Evolutionary conservation across 116 monocot genomes (phyloP).

Genomic region (Thalassia testudinum): DNA sequence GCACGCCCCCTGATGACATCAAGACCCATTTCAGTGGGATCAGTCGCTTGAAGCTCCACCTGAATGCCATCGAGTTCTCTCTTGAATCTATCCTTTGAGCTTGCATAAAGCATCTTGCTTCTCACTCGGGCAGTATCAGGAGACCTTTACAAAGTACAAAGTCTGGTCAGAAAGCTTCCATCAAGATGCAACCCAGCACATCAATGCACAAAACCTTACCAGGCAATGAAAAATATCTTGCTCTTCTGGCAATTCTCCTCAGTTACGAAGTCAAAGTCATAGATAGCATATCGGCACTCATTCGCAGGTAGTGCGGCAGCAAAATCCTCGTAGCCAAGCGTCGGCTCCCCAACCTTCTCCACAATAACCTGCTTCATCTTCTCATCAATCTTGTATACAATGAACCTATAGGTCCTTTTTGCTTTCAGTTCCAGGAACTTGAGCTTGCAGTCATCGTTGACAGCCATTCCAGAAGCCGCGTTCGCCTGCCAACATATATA

Average conservation of each 20-base stretch:
- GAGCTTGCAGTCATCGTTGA: constrained; percentile 31
- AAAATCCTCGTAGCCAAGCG: constrained; percentile 23
- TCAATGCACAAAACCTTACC: constrained; percentile 13
- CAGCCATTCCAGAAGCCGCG: constrained; percentile 31
- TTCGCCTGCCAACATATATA: constrained; percentile 17
- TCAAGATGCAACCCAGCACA: background rate
- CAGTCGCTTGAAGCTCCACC: constrained; percentile 67
- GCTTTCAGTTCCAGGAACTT: constrained; percentile 35
- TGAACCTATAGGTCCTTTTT: constrained; percentile 25
- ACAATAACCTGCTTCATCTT: constrained; percentile 22
- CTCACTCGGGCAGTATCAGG: constrained; percentile 49
- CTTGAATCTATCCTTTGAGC: constrained; percentile 68
- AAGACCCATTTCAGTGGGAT: constrained; percentile 65
- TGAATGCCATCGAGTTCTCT: constrained; percentile 69
- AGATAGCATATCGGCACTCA: constrained; percentile 31
- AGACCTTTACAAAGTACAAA: constrained; percentile 24
- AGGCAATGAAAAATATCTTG: constrained; percentile 63
- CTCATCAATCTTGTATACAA: constrained; percentile 28
- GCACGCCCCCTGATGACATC: constrained; percentile 55
- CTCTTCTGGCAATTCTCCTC: constrained; percentile 63
- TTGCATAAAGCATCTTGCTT: constrained; percentile 67
- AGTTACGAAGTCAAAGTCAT: constrained; percentile 35
- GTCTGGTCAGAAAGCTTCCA: no score
- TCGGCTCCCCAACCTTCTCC: constrained; percentile 27
- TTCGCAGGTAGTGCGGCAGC: constrained; percentile 15